These are phyloP conservation scores for Monilinia vaccinii-corymbosi DNA, from an alignment of 2,329 filamentous ascomycete species.

Conservation along the genomic window DNA sequence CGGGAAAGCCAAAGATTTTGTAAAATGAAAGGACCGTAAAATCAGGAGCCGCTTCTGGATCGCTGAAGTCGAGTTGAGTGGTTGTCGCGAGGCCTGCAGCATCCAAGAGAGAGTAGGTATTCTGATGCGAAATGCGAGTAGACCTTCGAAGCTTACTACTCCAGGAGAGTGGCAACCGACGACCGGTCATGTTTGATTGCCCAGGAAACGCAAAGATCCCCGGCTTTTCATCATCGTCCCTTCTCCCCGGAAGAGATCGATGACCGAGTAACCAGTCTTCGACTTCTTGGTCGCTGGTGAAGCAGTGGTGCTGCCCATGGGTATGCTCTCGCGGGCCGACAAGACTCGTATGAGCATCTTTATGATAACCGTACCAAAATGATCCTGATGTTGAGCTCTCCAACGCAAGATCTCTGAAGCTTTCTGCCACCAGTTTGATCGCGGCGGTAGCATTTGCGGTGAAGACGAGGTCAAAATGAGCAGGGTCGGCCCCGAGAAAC, in stretches of 20 bases:
- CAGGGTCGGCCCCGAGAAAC: conserved; percentile 73
- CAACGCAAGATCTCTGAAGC: conserved; percentile 56
- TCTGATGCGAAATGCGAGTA: conserved; percentile 17
- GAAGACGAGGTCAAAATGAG: conserved; percentile 78
- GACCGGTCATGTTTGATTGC: conserved; percentile 41
- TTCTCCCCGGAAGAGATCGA: conserved; percentile 24
- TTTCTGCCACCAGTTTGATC: conserved; percentile 76
- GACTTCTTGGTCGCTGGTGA: conserved; percentile 53
- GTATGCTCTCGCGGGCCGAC: conserved; percentile 73
- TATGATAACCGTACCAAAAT: conserved; percentile 76
- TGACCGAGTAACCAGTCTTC: conserved; percentile 47
- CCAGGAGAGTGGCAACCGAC: conserved; percentile 61
- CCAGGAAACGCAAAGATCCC: conserved; percentile 72
- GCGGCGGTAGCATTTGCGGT: conserved; percentile 89
- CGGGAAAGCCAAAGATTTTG: conserved; percentile 93
- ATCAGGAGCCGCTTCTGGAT: conserved; percentile 58
- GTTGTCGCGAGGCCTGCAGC: conserved; percentile 75
- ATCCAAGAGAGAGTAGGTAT: conserved; percentile 67
- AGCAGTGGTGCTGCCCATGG: conserved; percentile 47
- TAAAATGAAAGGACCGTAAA: conserved; percentile 83
- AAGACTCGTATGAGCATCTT: conserved; percentile 78
- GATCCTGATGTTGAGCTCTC: conserved; percentile 50
- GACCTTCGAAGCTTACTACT: conserved; percentile 37
- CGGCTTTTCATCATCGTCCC: conserved; percentile 16
- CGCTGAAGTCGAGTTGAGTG: conserved; percentile 60